Base-by-base conservation (phyloP, 139 green algal genomes). In the Coelastrella sp. region DNA sequence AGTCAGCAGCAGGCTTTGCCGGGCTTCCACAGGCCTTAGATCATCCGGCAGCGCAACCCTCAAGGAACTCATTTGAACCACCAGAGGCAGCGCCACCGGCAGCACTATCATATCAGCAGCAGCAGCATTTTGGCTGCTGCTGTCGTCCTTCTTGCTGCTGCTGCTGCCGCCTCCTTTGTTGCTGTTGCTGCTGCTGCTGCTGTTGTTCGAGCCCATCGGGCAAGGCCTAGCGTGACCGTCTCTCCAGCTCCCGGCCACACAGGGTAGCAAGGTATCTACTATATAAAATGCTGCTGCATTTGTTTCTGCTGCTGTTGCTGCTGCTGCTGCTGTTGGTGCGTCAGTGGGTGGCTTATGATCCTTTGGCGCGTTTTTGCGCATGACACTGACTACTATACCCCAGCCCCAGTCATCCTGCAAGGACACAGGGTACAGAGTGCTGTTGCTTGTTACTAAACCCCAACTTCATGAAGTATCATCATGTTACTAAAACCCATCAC, bases 1-100 rank as follows among this genome's bases (percentile, higher is more conserved):
- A 19, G 70, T 95, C 7, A 94, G 83, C 84, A 97, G 92, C 59
- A 96, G 94, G 24, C 83, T 91, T 22, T 91, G 88, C 7, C 95
- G 91, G 0, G 94, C 76, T 25, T 97, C 94, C 11, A 90, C 20
- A 0, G 94, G 85, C 20, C 94, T 84, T 84, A 99, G 92, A 87
- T 99, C 96, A 8, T 82, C 61, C 7, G 98, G 97, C 27, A 99
- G 88, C n/a, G 24, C 82, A 27, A 99, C 92, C 63, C 96, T 91
- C 73, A 99, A 92, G 6, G 91, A 92, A 76, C 92, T 94, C 14
- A 99, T 91, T 57, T 76, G 89, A 8, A 72, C 74, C 59, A 99
- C 24, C 24, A 98, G 88, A 3, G 89, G 66, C 70, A 99, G 93
- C 19, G 93, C 86, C 65, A 98, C 95, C 5, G 96, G 96, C 7